Percentiles rank a stretch among this genome's conserved stretches.
These are phyloP conservation scores for Tetrahymena elliotti DNA, from an alignment of 73 alveolate species.

Conservation along the genomic window DNA sequence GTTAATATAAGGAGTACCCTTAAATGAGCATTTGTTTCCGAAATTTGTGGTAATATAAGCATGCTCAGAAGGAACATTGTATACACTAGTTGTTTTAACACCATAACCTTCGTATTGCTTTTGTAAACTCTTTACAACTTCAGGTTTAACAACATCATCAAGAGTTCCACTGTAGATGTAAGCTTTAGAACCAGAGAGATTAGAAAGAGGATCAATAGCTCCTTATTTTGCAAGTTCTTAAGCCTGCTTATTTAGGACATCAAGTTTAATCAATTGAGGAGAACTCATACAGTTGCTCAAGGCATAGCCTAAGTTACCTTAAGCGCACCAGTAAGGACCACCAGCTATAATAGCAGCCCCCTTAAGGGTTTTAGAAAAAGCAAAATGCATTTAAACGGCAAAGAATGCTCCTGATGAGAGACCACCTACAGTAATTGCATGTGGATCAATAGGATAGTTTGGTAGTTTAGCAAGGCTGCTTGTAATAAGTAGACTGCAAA, in stretches of 20 bases:
- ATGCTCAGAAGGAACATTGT: conserved; percentile 33
- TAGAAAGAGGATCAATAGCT: not conserved
- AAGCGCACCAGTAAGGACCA: conserved; percentile 55
- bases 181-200: conserved; percentile 4
- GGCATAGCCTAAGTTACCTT: conserved; percentile 10
- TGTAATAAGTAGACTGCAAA: not conserved
- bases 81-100: not conserved
- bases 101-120: conserved; percentile 11
- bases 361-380: conserved; percentile 17
- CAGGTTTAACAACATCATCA: conserved; percentile 19
- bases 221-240: conserved; percentile 4
- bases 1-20: conserved; percentile 40
- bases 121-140: conserved; percentile 12
- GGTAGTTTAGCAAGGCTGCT: not conserved
- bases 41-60: conserved; percentile 40
- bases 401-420: conserved; percentile 52
- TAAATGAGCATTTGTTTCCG: conserved; percentile 17
- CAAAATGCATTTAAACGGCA: conserved; percentile 50
- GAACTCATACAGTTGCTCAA: conserved; percentile 11
- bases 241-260: not conserved
- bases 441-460: not conserved
- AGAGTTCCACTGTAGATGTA: conserved; percentile 34
- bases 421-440: conserved; percentile 46
- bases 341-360: conserved; percentile 56
- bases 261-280: not conserved